phyloP scores from a whole-genome alignment of 73 alveolate genomes.

The Paramecium primaurelia region DNA sequence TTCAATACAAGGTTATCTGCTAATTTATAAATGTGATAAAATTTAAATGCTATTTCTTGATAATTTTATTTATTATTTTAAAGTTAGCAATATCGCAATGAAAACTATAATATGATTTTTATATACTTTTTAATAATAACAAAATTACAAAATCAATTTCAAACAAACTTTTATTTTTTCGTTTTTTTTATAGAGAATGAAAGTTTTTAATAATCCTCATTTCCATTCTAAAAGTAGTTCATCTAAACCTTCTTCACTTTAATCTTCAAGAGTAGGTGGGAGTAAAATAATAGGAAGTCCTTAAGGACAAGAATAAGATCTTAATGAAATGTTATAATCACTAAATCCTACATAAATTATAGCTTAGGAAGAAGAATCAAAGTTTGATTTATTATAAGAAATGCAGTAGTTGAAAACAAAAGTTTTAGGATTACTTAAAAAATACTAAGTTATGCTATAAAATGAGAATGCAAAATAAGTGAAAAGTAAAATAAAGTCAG shows the following conservation, averaged over 20 bases:
- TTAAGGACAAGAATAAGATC: not conserved
- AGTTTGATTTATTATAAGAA: not conserved
- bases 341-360: not conserved
- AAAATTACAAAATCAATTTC: not conserved
- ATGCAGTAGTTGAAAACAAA: not conserved
- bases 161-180: not conserved
- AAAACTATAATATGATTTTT: too few species aligned
- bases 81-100: too few species aligned
- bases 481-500: not conserved
- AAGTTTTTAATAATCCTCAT: slow-evolving; percentile 52
- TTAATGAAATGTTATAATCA: not conserved
- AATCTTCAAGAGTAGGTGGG: slow-evolving; percentile 4
- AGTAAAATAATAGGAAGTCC: not conserved
- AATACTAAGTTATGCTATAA: not conserved
- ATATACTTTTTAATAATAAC: not conserved
- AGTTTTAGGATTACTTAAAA: slow-evolving; percentile 12
- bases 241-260: slow-evolving; percentile 14
- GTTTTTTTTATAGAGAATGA: slow-evolving; percentile 13
- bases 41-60: too few species aligned
- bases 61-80: too few species aligned
- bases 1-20: too few species aligned
- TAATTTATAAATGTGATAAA: too few species aligned
- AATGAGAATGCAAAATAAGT: not conserved
- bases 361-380: not conserved
- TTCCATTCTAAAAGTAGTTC: not conserved